phyloP scores from a whole-genome alignment of 1,284 basidiomycete species.

The Trametes sp. region DNA sequence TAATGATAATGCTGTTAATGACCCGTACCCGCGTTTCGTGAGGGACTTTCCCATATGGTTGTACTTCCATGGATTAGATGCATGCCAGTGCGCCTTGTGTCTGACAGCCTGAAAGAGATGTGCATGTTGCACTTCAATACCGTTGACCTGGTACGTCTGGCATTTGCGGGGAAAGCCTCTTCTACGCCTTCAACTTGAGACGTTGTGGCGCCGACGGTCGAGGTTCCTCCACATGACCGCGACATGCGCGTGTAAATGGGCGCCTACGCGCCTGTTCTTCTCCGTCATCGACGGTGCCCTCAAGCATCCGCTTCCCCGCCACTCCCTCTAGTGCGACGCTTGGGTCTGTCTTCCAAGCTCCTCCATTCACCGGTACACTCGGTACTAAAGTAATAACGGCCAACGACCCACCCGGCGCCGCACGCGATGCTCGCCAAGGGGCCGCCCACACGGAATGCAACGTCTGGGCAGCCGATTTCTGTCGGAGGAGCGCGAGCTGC shows the following conservation, averaged over 20 bases:
- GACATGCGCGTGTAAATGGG: neutral
- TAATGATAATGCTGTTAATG: constrained; percentile 15
- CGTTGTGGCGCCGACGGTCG: too few species aligned
- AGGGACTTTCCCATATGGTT: too few species aligned
- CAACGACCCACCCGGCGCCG: neutral
- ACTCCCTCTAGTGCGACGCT: neutral
- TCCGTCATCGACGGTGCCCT: constrained; percentile 6
- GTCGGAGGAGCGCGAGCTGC: constrained; percentile 1
- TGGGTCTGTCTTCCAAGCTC: neutral
- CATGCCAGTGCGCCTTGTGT: too few species aligned
- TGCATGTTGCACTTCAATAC: too few species aligned
- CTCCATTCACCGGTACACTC: neutral
- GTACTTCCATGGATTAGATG: too few species aligned
- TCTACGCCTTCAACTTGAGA: too few species aligned
- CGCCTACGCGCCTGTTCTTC: constrained; percentile 1
- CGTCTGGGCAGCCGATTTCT: constrained; percentile 9
- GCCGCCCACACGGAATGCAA: constrained; percentile 11
- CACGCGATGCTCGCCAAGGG: constrained; percentile 3
- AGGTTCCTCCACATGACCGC: constrained; percentile 11
- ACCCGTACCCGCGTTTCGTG: neutral
- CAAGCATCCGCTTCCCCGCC: neutral
- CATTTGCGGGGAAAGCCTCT: too few species aligned
- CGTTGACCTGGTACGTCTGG: too few species aligned
- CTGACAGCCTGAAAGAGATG: too few species aligned
- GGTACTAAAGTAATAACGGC: neutral